Conservation (phyloP, 768 basidiomycete species). For the Lactarius hengduanensis region DNA sequence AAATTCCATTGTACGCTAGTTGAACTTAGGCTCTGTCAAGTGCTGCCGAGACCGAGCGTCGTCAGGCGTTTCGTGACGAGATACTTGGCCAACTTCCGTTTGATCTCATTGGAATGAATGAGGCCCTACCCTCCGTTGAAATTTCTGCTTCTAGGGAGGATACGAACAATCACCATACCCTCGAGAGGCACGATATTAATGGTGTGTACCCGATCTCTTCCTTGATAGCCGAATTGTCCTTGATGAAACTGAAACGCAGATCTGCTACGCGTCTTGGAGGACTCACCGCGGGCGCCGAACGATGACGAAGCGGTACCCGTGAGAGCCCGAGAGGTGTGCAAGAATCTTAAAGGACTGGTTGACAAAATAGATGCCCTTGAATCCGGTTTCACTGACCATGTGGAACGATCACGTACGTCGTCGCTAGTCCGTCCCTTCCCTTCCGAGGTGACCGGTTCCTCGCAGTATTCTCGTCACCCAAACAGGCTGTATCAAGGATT, state of each 20-base stretch:
- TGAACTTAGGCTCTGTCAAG: constrained; percentile 38
- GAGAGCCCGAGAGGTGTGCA: constrained; percentile 60
- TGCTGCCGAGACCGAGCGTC: constrained; percentile 72
- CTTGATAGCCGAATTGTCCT: not conserved
- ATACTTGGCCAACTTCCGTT: constrained; percentile 85
- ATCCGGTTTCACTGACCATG: constrained; percentile 77
- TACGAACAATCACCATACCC: constrained; percentile 47
- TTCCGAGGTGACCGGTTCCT: constrained; percentile 12
- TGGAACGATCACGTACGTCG: constrained; percentile 71
- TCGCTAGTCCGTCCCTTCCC: not conserved
- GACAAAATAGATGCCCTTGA: constrained; percentile 77
- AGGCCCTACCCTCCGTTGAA: constrained; percentile 71
- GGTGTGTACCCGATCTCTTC: constrained; percentile 44
- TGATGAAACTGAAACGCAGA: constrained; percentile 39
- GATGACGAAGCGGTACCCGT: constrained; percentile 44
- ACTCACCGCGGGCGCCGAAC: constrained; percentile 52
- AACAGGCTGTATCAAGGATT: constrained; percentile 61
- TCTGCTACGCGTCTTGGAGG: constrained; percentile 59
- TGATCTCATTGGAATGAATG: constrained; percentile 75
- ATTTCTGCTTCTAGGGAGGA: constrained; percentile 69
- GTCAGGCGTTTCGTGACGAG: constrained; percentile 80
- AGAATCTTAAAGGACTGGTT: constrained; percentile 64
- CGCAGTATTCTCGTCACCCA: constrained; percentile 71
- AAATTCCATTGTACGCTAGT: not conserved
- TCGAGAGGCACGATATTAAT: constrained; percentile 69